Conservation (phyloP, 805 yeast genomes). For the Yamadazyma paraphyllophila region DNA sequence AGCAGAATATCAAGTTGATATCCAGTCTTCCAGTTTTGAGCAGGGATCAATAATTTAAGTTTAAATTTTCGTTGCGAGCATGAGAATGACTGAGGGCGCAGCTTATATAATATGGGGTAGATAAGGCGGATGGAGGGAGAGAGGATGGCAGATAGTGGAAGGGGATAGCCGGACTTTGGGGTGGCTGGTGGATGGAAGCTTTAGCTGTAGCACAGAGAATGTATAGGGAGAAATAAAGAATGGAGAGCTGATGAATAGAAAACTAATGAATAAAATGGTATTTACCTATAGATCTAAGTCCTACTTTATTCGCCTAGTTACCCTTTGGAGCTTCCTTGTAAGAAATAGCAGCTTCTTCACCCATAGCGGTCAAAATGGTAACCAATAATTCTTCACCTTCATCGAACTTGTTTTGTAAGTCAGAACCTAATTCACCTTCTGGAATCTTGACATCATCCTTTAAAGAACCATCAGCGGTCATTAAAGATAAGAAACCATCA, state of each 20-base stretch:
- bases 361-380: slow-evolving; percentile 97
- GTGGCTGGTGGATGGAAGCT: neutral
- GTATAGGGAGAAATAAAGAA: no score
- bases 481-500: slow-evolving; percentile 94
- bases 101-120: neutral
- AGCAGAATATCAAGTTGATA: no score
- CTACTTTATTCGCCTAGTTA: slow-evolving; percentile 1
- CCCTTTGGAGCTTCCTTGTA: slow-evolving; percentile 91
- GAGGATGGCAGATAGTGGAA: neutral
- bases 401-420: slow-evolving; percentile 88
- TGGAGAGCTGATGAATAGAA: no score
- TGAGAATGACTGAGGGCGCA: neutral
- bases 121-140: neutral
- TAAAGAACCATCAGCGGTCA: slow-evolving; percentile 97
- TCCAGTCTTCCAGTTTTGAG: neutral
- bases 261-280: neutral
- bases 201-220: no score
- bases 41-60: neutral
- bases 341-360: slow-evolving; percentile 98
- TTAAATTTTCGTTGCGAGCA: neutral
- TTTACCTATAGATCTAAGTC: neutral
- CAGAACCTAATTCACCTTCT: slow-evolving; percentile 96
- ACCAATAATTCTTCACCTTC: slow-evolving; percentile 97
- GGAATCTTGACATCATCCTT: slow-evolving; percentile 99
- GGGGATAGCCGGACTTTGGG: no score